Base-by-base conservation (phyloP, 106 monocot genomes). In the Allium sativum region DNA sequence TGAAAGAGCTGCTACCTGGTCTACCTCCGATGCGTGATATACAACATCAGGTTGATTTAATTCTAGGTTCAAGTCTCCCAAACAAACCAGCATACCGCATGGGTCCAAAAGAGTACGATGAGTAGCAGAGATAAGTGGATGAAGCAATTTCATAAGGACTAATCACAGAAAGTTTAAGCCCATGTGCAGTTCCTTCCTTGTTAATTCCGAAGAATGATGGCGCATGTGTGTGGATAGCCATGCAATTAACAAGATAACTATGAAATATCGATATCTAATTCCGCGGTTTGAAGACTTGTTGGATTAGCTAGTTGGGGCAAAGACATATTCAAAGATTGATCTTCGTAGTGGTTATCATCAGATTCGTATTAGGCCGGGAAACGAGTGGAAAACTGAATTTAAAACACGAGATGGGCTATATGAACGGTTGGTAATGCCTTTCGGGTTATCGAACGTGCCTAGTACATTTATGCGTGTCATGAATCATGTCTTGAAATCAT, bases 371-470 rank as follows among this genome's bases (percentile, higher is more conserved):
- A 12, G 59, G 40, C 11, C 8, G 7, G 40, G 40, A 6, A 42
- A 59, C 14, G 40, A 59, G 12, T 59, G 59, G 41, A 59, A 59
- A 13, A 59, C 40, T 41, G 59, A 12, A 8, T 59, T 41, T 21
- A 59, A 59, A 42, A 42, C 40, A 7, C 9, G n/a, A 40, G 59
- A 59, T n/a, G 40, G n/a, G n/a, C 14, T 59, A 19, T 59, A 13
- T 41, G 59, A 59, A 19, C 42, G 40, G 59, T 14, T 59, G 1
- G 59, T 59, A 3, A 59, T 59, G 59, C n/a, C n/a, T n/a, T 59
- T 59, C 13, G 21, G 7, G 11, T 7, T 59, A 14, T 59, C 22
- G 3, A 31, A 59, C 13, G 59, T n/a, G 7, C 40, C 12, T 31
- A 59, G 59, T 12, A 59, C 40, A 12, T 59, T 59, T 41, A 59